These are phyloP conservation scores for Amanita muscaria DNA, from an alignment of 768 basidiomycete species.

Conservation along the genomic window DNA sequence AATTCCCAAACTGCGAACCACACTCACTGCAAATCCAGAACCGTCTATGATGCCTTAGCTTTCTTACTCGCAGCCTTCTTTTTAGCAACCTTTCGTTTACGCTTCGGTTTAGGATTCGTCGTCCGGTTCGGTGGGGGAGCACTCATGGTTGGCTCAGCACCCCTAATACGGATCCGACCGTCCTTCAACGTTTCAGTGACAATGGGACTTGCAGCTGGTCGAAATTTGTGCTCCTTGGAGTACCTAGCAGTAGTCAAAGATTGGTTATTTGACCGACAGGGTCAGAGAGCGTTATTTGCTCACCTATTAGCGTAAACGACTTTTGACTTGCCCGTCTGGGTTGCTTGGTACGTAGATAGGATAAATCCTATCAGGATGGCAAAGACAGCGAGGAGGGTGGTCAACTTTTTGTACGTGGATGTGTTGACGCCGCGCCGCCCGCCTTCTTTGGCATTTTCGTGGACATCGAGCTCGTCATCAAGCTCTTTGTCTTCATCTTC, in stretches of 20 bases:
- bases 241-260: conserved; percentile 42
- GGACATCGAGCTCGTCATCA: too few species aligned
- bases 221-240: conserved; percentile 71
- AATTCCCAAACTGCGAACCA: too few species aligned
- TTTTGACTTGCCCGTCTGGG: neutral
- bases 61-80: too few species aligned
- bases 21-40: too few species aligned
- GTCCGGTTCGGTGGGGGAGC: conserved; percentile 11
- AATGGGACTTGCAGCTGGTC: conserved; percentile 80
- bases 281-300: neutral
- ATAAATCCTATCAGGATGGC: conserved; percentile 2
- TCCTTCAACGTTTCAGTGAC: conserved; percentile 71
- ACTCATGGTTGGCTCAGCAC: conserved; percentile 41
- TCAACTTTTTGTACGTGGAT: neutral
- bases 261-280: too few species aligned
- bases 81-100: conserved; percentile 11
- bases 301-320: conserved; percentile 6
- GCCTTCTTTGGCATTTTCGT: too few species aligned
- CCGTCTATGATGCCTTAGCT: too few species aligned
- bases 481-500: too few species aligned
- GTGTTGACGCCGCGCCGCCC: too few species aligned
- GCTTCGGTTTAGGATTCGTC: conserved; percentile 16
- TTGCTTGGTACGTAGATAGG: conserved; percentile 3
- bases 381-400: conserved; percentile 1
- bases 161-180: conserved; percentile 60